phyloP scores from a whole-genome alignment of 73 alveolate species.

The Symbiodinium pilosum region DNA sequence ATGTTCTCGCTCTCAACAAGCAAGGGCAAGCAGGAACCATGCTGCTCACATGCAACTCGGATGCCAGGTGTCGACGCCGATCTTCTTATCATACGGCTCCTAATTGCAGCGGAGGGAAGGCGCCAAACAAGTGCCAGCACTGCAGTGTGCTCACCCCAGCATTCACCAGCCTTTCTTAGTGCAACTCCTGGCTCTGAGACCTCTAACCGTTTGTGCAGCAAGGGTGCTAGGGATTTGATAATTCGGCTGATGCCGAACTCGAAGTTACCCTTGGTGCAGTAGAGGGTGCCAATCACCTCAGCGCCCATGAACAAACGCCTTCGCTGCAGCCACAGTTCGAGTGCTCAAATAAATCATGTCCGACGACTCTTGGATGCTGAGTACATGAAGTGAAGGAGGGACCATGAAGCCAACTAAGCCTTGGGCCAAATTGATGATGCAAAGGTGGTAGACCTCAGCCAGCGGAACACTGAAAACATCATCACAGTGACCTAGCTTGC shows the following conservation, averaged over 20 bases:
- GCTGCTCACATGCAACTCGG: background rate
- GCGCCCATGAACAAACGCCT: background rate
- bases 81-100: slow-evolving; percentile 91
- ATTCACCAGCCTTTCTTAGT: too few relatives aligned
- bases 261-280: slow-evolving; percentile 98
- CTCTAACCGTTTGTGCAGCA: slow-evolving; percentile 96
- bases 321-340: background rate
- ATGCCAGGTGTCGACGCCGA: slow-evolving; percentile 97
- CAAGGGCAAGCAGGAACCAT: background rate
- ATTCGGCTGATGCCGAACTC: slow-evolving; percentile 99
- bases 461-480: too few relatives aligned
- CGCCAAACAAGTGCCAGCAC: background rate
- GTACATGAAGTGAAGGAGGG: slow-evolving; percentile 97
- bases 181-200: too few relatives aligned
- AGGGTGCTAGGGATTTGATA: slow-evolving; percentile 99
- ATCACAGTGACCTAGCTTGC: too few relatives aligned
- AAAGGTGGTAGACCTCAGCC: slow-evolving; percentile 99
- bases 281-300: slow-evolving; percentile 70
- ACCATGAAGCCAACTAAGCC: slow-evolving; percentile 98
- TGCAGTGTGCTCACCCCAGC: too few relatives aligned
- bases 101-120: too few relatives aligned
- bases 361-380: background rate
- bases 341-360: background rate
- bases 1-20: too few relatives aligned
- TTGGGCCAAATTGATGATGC: slow-evolving; percentile 99